Evolutionary conservation across 2,329 filamentous ascomycete genomes (phyloP).

Genomic region (Cadophora sp.): DNA sequence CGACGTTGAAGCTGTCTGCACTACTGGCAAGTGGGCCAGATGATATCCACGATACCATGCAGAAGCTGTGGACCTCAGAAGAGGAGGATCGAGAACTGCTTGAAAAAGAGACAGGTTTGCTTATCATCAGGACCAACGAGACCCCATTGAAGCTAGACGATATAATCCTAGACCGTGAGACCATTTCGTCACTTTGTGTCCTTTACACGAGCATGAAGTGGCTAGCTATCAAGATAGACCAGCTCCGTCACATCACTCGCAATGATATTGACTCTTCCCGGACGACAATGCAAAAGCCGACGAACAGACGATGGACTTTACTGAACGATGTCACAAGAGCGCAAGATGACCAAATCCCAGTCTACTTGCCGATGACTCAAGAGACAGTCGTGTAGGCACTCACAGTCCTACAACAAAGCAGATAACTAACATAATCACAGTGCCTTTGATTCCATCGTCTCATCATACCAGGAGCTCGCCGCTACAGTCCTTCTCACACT

Average conservation of each 20-base stretch:
- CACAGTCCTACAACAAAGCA: neutral
- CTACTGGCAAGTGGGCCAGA: conserved; percentile 73
- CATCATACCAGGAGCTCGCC: conserved; percentile 82
- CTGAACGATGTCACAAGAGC: conserved; percentile 68
- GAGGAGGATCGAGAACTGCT: conserved; percentile 61
- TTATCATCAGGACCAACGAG: conserved; percentile 64
- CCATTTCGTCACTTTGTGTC: conserved; percentile 82
- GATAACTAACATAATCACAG: conserved; percentile 48
- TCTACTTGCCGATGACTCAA: conserved; percentile 86
- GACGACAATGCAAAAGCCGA: conserved; percentile 39
- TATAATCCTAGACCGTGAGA: conserved; percentile 88
- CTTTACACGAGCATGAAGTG: conserved; percentile 98
- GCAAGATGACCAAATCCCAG: conserved; percentile 66
- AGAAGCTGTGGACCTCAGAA: conserved; percentile 68
- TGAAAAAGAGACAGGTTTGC: conserved; percentile 64
- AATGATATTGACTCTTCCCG: conserved; percentile 72
- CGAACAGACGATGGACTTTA: conserved; percentile 81
- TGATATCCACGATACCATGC: conserved; percentile 74
- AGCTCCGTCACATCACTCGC: conserved; percentile 81
- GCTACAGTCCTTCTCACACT: conserved; percentile 81
- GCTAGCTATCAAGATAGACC: conserved; percentile 83
- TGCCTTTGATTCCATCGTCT: conserved; percentile 85
- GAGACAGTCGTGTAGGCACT: conserved; percentile 78
- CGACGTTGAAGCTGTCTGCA: conserved; percentile 72
- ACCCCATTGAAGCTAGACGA: conserved; percentile 75